A percentile compares a stretch with the other conserved stretches of the same genome.
Conservation (phyloP, 169 alveolate genomes). For the Babesia bigemina region DNA sequence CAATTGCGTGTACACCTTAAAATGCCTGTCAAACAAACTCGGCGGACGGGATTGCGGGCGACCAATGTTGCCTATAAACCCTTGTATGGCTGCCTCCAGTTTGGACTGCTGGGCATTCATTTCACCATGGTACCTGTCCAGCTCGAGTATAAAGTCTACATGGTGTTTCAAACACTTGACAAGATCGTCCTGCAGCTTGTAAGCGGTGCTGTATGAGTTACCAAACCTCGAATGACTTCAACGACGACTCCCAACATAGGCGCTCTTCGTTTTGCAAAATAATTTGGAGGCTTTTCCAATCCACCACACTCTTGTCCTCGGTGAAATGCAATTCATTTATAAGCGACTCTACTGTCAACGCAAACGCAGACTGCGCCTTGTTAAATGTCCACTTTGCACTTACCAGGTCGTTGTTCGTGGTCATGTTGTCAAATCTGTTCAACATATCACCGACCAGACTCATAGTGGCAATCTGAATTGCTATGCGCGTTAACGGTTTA, state of each 20-base stretch:
- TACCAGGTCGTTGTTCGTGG: constrained; percentile 14
- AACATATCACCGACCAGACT: constrained; percentile 51
- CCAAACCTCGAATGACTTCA: constrained; percentile 60
- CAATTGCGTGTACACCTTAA: not conserved
- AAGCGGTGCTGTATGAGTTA: not conserved
- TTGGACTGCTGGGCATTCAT: constrained; percentile 60
- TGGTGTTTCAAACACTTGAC: constrained; percentile 67
- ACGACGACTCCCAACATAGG: constrained; percentile 57
- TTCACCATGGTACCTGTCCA: constrained; percentile 46
- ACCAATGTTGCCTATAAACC: constrained; percentile 20
- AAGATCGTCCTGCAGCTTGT: constrained; percentile 54
- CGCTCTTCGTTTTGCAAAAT: constrained; percentile 72
- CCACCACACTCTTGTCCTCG: constrained; percentile 49
- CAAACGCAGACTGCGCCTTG: constrained; percentile 16
- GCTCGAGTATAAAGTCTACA: constrained; percentile 61
- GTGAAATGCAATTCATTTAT: constrained; percentile 54
- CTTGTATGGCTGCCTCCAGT: constrained; percentile 31
- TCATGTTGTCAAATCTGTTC: constrained; percentile 17
- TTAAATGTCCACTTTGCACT: not conserved
- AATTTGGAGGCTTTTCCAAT: constrained; percentile 72
- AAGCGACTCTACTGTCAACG: constrained; percentile 22
- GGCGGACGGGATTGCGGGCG: not conserved
- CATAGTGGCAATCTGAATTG: constrained; percentile 33
- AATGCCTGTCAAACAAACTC: too few relatives aligned
- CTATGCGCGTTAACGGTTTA: not conserved